Percentiles rank a stretch among this genome's conserved stretches.
Conservation (phyloP, 2,329 filamentous ascomycete genomes). For the Orbilia javanica region DNA sequence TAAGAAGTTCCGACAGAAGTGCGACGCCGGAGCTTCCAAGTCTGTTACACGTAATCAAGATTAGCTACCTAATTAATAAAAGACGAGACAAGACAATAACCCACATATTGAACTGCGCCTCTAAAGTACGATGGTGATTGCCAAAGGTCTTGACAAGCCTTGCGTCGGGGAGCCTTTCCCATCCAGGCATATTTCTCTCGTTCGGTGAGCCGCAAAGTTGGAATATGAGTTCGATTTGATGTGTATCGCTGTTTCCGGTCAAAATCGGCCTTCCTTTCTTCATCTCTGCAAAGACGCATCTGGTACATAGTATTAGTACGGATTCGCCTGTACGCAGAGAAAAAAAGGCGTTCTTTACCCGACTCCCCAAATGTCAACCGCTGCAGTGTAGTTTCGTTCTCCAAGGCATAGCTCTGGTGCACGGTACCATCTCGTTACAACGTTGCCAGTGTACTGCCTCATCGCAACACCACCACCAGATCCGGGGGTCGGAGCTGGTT, state of each 20-base stretch:
- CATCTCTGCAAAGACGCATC: constrained; percentile 99
- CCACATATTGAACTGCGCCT: constrained; percentile 80
- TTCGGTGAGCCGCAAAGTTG: constrained; percentile 90
- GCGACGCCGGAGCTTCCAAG: constrained; percentile 78
- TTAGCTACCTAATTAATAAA: neutral
- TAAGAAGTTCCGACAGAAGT: constrained; percentile 83
- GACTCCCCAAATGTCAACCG: constrained; percentile 98
- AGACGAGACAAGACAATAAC: constrained; percentile 50
- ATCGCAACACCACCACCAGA: constrained; percentile 84
- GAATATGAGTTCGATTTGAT: constrained; percentile 95
- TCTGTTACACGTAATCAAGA: constrained; percentile 58
- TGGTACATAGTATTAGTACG: constrained; percentile 63
- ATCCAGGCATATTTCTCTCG: constrained; percentile 92
- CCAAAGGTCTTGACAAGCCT: constrained; percentile 77
- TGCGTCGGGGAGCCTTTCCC: constrained; percentile 83
- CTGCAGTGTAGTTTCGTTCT: constrained; percentile 91
- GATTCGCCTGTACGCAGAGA: constrained; percentile 11
- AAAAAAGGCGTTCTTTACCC: constrained; percentile 73
- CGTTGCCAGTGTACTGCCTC: constrained; percentile 93
- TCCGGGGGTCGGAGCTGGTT: constrained; percentile 80
- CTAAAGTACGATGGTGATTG: constrained; percentile 75
- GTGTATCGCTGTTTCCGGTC: constrained; percentile 85
- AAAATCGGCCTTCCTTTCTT: constrained; percentile 92
- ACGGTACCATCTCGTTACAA: constrained; percentile 96
- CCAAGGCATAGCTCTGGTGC: constrained; percentile 92